Base-by-base conservation (phyloP, 2,329 filamentous ascomycete genomes). In the Fusarium sp. region DNA sequence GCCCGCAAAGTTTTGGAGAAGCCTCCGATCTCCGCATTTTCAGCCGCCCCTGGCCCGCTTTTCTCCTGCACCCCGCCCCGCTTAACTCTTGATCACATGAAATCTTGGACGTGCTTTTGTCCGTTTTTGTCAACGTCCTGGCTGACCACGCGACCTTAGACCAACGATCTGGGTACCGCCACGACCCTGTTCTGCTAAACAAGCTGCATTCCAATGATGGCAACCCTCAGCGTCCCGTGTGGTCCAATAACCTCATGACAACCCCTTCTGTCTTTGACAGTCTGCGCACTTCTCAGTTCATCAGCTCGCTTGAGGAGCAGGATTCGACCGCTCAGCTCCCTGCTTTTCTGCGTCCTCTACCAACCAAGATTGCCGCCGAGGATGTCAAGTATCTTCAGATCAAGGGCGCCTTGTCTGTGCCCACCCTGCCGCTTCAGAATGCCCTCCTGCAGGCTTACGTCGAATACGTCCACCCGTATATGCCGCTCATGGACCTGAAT, bases 381-480 rank as follows among this genome's bases (percentile, higher is more conserved):
- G 95, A 98, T 84, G 90, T 97, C 70, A 89, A 92, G 66, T 98
- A 97, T 82, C 88, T 98, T 66, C 89, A 92, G 71, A 90, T 92
- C 80, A 98, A 98, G 86, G 95, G 95, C 6, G 95, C 95, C 1
- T 85, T 98, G 75, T 91, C 91, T 2, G 89, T 98, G 45, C 96
- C 96, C 3, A 87, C 89, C 45, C 83, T 88, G 5, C 84, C 85
- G 6, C 86, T 98, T 39, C 93, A 96, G 78, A 94, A 94, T 81
- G 95, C 95, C 68, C 88, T 98, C 50, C 86, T 98, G 18, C 92
- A 92, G 77, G 92, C 92, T 43, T 98, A 97, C 78, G 88, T 96
- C 71, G 94, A 98, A 84, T 98, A 93, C 81, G 95, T 98, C 9
- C 93, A 98, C 81, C 95, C 95, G 1, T 98, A 94, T 82, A 98